Conservation (phyloP, 1,284 basidiomycete genomes). For the Leccinum pachyderme region DNA sequence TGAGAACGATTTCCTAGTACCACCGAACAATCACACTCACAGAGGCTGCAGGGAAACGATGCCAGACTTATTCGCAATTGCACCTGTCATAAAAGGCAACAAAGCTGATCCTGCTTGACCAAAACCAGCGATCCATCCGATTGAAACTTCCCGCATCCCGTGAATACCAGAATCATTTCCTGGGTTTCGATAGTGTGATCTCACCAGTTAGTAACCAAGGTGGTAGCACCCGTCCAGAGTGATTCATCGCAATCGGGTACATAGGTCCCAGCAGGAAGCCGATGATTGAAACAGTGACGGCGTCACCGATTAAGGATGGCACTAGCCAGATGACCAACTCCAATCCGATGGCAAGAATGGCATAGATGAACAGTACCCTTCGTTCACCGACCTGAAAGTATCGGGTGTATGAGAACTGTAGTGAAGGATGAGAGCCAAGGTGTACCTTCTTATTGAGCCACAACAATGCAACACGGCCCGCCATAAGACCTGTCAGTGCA, state of each 20-base stretch:
- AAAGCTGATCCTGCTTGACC: slow-evolving; percentile 53
- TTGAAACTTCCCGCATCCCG: slow-evolving; percentile 27
- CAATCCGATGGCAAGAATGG: slow-evolving; percentile 42
- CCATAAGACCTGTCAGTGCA: slow-evolving; percentile 25
- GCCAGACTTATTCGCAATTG: slow-evolving; percentile 47
- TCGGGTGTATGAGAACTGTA: not conserved
- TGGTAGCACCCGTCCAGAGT: slow-evolving; percentile 47
- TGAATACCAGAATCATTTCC: not conserved
- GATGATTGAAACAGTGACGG: slow-evolving; percentile 52
- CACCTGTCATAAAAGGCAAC: slow-evolving; percentile 56
- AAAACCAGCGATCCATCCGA: slow-evolving; percentile 56
- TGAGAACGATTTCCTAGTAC: not conserved
- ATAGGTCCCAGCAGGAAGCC: slow-evolving; percentile 55
- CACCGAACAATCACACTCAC: slow-evolving; percentile 37
- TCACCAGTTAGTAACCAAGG: slow-evolving; percentile 49
- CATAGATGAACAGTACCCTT: slow-evolving; percentile 31
- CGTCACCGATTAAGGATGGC: slow-evolving; percentile 50
- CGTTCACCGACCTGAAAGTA: slow-evolving; percentile 30
- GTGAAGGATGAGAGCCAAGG: not conserved
- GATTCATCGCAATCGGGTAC: slow-evolving; percentile 55
- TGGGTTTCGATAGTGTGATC: not conserved
- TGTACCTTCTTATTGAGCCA: slow-evolving; percentile 32
- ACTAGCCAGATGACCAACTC: slow-evolving; percentile 61
- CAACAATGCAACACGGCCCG: slow-evolving; percentile 27
- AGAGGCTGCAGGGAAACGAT: slow-evolving; percentile 55